A percentile compares a stretch with the other conserved stretches of the same genome.
phyloP scores from a whole-genome alignment of 371 early-diverging fungal genomes.

The Actinomucor elegans region DNA sequence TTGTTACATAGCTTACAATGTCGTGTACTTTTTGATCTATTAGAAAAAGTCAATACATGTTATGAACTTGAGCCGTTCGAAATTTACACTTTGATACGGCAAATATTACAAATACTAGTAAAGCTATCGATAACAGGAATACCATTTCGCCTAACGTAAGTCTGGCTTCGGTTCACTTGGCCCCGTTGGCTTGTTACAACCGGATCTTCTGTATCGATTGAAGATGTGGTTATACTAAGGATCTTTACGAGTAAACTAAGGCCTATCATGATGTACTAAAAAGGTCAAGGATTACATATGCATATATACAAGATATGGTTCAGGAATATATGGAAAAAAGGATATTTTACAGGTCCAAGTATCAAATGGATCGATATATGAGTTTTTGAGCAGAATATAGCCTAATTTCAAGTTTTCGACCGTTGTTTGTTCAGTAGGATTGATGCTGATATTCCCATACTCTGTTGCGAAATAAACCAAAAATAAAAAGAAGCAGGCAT shows the following conservation, averaged over 20 bases:
- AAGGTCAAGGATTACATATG: constrained; percentile 16
- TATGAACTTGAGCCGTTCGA: background rate
- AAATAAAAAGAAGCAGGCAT: constrained; percentile 42
- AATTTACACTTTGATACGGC: constrained; percentile 59
- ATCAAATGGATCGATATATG: background rate
- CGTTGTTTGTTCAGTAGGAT: background rate
- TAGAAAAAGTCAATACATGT: background rate
- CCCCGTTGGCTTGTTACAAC: constrained; percentile 36
- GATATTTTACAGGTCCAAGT: constrained; percentile 20
- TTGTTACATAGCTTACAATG: constrained; percentile 85
- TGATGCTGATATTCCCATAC: background rate
- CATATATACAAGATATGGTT: background rate
- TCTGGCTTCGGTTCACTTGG: constrained; percentile 55
- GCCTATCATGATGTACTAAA: constrained; percentile 25
- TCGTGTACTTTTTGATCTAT: constrained; percentile 46
- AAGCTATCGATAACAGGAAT: constrained; percentile 67
- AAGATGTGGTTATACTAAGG: constrained; percentile 46
- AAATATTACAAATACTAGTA: constrained; percentile 69
- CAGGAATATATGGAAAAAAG: constrained; percentile 4
- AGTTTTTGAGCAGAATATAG: background rate
- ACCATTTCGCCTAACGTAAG: constrained; percentile 66
- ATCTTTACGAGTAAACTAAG: constrained; percentile 32
- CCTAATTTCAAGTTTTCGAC: background rate
- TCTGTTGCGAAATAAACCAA: constrained; percentile 33
- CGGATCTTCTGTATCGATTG: constrained; percentile 55